These are phyloP conservation scores for Malassezia cuniculi DNA, from an alignment of 1,284 basidiomycete species.

Conservation along the genomic window DNA sequence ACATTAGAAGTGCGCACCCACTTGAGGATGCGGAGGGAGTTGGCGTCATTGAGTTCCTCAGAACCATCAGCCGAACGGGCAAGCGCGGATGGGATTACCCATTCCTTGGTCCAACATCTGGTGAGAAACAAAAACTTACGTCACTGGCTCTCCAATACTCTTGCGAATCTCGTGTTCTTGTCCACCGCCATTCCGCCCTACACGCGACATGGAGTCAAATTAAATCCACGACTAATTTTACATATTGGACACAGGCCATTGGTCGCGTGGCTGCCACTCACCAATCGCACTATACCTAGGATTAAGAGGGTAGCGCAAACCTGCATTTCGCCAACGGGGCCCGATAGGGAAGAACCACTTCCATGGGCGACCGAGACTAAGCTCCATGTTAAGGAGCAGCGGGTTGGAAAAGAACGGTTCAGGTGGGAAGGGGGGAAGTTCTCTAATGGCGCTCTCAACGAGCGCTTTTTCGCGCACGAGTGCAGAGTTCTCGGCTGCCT, in stretches of 20 bases:
- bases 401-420: not conserved
- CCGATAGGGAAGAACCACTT: conserved; percentile 6
- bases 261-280: conserved; percentile 4
- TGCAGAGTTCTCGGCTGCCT: conserved; percentile 5
- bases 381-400: conserved; percentile 12
- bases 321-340: not conserved
- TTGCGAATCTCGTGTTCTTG: conserved; percentile 11
- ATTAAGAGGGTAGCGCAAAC: conserved; percentile 10
- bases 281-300: conserved; percentile 6
- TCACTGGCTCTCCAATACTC: conserved; percentile 7
- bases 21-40: conserved; percentile 9
- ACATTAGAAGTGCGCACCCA: conserved; percentile 9
- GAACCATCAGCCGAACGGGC: not conserved
- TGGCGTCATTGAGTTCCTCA: conserved; percentile 6
- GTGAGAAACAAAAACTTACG: not conserved
- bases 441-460: too few species aligned
- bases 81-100: conserved; percentile 8
- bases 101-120: conserved; percentile 5
- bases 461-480: conserved; percentile 3
- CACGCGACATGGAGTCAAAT: conserved; percentile 8
- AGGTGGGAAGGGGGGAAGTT: too few species aligned
- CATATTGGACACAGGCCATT: conserved; percentile 6
- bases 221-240: conserved; percentile 1
- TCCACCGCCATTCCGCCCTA: conserved; percentile 8
- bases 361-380: conserved; percentile 5